These are phyloP conservation scores for Crucibulum parvulum DNA, from an alignment of 1,284 basidiomycete genomes.

Conservation along the genomic window DNA sequence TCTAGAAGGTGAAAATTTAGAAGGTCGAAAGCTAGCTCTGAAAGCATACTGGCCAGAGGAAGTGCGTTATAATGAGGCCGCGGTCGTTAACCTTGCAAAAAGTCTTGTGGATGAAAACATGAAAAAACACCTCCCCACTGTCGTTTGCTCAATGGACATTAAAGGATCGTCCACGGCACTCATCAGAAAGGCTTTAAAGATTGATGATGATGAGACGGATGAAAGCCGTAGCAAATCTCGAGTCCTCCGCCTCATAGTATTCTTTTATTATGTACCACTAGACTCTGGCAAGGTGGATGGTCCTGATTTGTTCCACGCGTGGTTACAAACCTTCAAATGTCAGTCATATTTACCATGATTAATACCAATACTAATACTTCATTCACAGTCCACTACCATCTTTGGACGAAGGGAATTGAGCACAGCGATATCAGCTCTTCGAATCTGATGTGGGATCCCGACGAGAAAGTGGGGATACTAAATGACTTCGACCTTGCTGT, in stretches of 20 bases:
- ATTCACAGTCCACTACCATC: too few species aligned
- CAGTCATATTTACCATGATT: too few species aligned
- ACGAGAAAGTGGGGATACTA: not conserved
- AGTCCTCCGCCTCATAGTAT: constrained; percentile 13
- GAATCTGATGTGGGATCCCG: not conserved
- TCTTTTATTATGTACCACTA: not conserved
- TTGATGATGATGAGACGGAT: not conserved
- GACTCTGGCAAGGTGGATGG: constrained; percentile 3
- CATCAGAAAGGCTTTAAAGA: constrained; percentile 7
- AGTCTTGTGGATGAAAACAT: constrained; percentile 11
- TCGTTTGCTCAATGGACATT: constrained; percentile 12
- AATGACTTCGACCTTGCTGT: not conserved
- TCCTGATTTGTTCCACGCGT: not conserved
- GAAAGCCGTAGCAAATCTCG: constrained; percentile 1
- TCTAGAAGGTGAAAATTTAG: not conserved
- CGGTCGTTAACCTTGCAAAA: constrained; percentile 16
- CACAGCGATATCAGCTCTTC: not conserved
- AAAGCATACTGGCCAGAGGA: constrained; percentile 25
- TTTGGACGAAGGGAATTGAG: not conserved
- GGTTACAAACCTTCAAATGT: not conserved
- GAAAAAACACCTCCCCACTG: constrained; percentile 17
- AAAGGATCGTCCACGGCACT: constrained; percentile 5
- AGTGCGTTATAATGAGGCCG: constrained; percentile 10
- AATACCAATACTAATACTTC: too few species aligned
- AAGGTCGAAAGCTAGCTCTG: constrained; percentile 6